These are phyloP conservation scores for Arxiozyma telluris DNA, from an alignment of 1,139 yeast genomes.

Conservation along the genomic window DNA sequence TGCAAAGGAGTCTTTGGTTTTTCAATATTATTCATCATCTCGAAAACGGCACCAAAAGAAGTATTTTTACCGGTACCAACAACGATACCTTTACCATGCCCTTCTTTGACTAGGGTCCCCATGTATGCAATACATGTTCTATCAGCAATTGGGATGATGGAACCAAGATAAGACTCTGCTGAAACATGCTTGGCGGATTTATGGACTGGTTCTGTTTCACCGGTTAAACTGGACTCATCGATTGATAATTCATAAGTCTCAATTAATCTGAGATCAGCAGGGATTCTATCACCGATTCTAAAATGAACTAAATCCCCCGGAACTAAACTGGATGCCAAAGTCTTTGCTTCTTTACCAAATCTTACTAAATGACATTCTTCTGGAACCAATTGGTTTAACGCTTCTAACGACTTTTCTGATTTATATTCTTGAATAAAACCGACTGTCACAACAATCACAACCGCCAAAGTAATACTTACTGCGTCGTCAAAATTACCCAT, in stretches of 20 bases:
- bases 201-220: constrained; percentile 80
- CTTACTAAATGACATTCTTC: constrained; percentile 87
- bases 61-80: constrained; percentile 81
- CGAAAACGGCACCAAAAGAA: constrained; percentile 82
- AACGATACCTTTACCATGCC: constrained; percentile 89
- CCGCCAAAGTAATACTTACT: constrained; percentile 77
- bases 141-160: constrained; percentile 47
- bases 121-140: constrained; percentile 76
- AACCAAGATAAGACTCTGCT: constrained; percentile 25
- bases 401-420: constrained; percentile 87
- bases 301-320: constrained; percentile 93
- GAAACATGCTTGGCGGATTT: constrained; percentile 41
- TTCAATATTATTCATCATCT: constrained; percentile 88
- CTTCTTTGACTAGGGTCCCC: constrained; percentile 95
- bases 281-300: constrained; percentile 85
- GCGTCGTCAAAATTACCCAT: constrained; percentile 96
- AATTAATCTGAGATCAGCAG: constrained; percentile 80
- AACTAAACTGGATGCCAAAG: constrained; percentile 74
- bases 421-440: constrained; percentile 96
- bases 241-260: constrained; percentile 70
- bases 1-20: constrained; percentile 96
- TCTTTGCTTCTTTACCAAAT: constrained; percentile 64
- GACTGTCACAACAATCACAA: constrained; percentile 81
- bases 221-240: constrained; percentile 90
- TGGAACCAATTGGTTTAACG: constrained; percentile 83